Evolutionary conservation across 768 basidiomycete genomes (phyloP), one percentile per base, ranked within the genome.

Genomic region (Pulveroboletus sp.): DNA sequence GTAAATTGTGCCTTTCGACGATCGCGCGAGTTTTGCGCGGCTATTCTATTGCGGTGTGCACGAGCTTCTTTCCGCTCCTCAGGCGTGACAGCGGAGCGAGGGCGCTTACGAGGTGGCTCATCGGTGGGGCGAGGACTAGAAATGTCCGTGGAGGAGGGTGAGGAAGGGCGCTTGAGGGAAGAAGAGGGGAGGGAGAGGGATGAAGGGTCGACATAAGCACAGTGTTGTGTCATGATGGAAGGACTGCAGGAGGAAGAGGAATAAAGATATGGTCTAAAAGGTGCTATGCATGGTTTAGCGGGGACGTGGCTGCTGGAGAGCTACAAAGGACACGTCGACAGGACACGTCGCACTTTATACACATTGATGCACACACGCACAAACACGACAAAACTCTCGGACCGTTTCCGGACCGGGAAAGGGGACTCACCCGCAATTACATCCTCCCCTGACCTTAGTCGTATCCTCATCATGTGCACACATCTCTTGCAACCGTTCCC

Each of bases 21-120:
- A 72, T 95, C 93, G 39, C 93, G 84, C 10, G 88, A 90, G 72
- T 93, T 88, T 75, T 95, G 93, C 6, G 92, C 92, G 2, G 93
- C 93, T 66, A 94, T 90, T 44, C 92, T 81, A 70, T 95, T 95
- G 49, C 93, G 83, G 71, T 93, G 89, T 14, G 89, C 91, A 56
- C 93, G 78, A 42, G 88, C 89, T 66, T 92, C 90, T 59, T 82
- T 88, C 68, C 88, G 86, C 61, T 91, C 88, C 54, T 91, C 89
- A 0, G 84, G 73, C 6, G 80, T 73, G 24, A 76, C 41, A 9
- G 78, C 77, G 8, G 83, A 76, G 59, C 89, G 84, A 31, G 80
- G 66, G 27, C 89, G 87, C 65, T 92, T 92, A 58, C 88, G 84
- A 27, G 87, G 78, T 13, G 84, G 80, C 28, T 76, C 76, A 8